Base-by-base conservation (phyloP, 495 filamentous ascomycete genomes). In the Xylaria castorea region DNA sequence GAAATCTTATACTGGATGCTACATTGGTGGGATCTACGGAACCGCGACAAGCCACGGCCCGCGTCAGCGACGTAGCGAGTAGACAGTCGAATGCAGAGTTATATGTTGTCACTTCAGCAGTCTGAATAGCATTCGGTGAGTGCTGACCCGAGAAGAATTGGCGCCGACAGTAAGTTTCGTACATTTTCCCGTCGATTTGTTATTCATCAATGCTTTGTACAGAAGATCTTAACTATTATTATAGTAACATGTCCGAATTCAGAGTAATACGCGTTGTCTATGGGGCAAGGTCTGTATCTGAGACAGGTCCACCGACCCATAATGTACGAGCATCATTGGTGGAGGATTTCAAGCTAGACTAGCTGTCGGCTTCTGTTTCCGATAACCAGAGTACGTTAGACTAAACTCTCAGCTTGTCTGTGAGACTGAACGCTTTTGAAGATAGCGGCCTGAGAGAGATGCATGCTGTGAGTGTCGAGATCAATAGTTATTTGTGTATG, bases 221-320 rank as follows among this genome's bases (percentile, higher is more conserved):
- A 20, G 44, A 18, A 55, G 12, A 61, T 61, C 30, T 36, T 8
- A 58, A 34, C 14, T 27, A 55, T 55, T 16, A 27, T 30, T 55
- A 14, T 25, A 55, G 25, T 14, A 55, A 55, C 51, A 16, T 6
- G 51, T 55, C 51, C 25, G 51, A 16, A 30, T 55, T 30, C 25
- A 16, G 25, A 27, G 25, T 3, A n/a, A 30, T 55, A 22, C 50
- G 55, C 27, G 57, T 61, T 32, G 8, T 16, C 34, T 44, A 71
- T 70, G 38, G 60, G 60, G 16, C n/a, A 42, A n/a, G n/a, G n/a
- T 44, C 20, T 44, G n/a, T 63, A 63, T 36, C 60, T 63, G 60
- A 63, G 60, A 63, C 60, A 63, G 60, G 60, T 42, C 60, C 60
- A 63, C 60, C 36, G 36, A 20, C 20, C 60, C 36, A 55, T 25